Base-by-base conservation (phyloP, 768 basidiomycete species). In the Mycena vitilis region DNA sequence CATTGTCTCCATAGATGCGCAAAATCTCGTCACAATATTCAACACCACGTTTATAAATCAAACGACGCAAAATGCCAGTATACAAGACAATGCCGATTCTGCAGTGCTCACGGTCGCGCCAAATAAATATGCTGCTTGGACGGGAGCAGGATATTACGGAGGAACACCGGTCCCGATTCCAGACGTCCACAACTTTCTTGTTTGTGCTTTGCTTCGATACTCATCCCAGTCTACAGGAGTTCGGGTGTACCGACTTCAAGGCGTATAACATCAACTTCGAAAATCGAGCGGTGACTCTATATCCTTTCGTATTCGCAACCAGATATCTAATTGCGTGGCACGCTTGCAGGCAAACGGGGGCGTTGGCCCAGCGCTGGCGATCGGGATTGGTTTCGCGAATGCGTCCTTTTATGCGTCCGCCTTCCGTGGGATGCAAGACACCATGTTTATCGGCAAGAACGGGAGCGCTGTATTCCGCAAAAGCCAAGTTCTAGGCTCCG, bases 201-300 rank as follows among this genome's bases (percentile, higher is more conserved):
- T 6, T 53, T 9, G 6, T 48, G 18, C 52, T 30, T 20, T 36
- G 22, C 11, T 55, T 22, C 20, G 30, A 30, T 44, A 20, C 36
- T 67, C 20, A 62, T n/a, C 22, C 34, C 2, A 7, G 20, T 49
- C 20, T 38, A 23, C 51, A 69, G 51, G 66, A 73, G 16, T 85
- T 85, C 60, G 85, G 85, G 9, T 82, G 75, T 61, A 63, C 69
- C 25, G 78, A 86, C 67, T 85, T 86, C 76, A 84, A 73, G 65
- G 81, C 78, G 20, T 85, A 86, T 71, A 85, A 86, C 72, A 81
- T 86, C 65, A 78, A 86, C 72, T 83, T 87, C 47, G 78, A 84
- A 55, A 87, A 87, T 65, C 75, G 80, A 55, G 85, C 84, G 10
- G 66, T 68, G 2, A 25, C 30, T 30, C 36, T 42, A 3, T 25